Conservation (phyloP, 1,139 yeast species). For the Debaryomyces psychrophilus region DNA sequence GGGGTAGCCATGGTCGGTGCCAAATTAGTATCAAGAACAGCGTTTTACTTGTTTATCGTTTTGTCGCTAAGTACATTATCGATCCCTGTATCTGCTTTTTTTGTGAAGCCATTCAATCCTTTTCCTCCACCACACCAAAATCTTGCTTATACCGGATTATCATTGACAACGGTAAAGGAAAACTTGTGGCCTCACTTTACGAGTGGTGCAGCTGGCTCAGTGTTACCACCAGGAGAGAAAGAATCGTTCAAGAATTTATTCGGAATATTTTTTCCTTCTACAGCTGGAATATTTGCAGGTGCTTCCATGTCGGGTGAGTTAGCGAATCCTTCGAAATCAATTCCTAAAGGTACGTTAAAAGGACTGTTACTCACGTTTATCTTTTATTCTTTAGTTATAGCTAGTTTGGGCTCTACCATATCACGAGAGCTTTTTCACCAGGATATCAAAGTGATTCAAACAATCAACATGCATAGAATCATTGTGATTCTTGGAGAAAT, state of each 20-base stretch:
- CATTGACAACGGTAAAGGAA: slow-evolving; percentile 62
- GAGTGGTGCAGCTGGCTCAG: slow-evolving; percentile 89
- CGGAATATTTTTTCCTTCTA: slow-evolving; percentile 96
- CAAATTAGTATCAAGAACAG: slow-evolving; percentile 79
- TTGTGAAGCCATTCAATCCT: slow-evolving; percentile 55
- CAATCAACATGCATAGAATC: slow-evolving; percentile 70
- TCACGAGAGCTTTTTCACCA: slow-evolving; percentile 75
- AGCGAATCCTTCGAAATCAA: slow-evolving; percentile 78
- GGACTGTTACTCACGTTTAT: slow-evolving; percentile 77
- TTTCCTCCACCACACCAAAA: slow-evolving; percentile 52
- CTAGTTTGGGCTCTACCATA: slow-evolving; percentile 76
- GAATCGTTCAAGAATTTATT: slow-evolving; percentile 84
- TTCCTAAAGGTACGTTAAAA: slow-evolving; percentile 86
- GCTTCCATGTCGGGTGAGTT: slow-evolving; percentile 99
- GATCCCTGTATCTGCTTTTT: slow-evolving; percentile 74
- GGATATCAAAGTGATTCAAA: slow-evolving; percentile 84
- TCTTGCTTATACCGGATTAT: slow-evolving; percentile 69
- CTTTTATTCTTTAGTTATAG: slow-evolving; percentile 73
- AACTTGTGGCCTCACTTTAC: slow-evolving; percentile 83
- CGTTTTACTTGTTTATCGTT: slow-evolving; percentile 70
- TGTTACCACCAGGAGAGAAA: slow-evolving; percentile 49
- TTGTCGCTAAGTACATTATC: slow-evolving; percentile 76
- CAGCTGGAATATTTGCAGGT: slow-evolving; percentile 98
- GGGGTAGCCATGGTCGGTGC: slow-evolving; percentile 83
- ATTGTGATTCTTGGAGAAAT: slow-evolving; percentile 84